phyloP scores from a whole-genome alignment of 352 stramenopile species.

The Ophiocytium majus region DNA sequence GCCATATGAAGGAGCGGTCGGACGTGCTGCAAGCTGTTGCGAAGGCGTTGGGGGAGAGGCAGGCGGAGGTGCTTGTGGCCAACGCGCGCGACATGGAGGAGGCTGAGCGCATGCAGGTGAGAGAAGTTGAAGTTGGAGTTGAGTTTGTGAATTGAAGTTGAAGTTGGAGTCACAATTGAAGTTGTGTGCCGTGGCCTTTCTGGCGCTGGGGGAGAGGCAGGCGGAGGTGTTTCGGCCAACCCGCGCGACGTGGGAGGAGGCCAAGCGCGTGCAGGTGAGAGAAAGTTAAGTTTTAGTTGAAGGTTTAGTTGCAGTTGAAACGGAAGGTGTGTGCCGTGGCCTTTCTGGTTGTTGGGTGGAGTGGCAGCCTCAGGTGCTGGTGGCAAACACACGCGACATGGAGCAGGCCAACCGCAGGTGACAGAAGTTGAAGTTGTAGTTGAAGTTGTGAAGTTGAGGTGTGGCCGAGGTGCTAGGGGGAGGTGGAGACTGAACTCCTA shows the following conservation, averaged over 20 bases:
- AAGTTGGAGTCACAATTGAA: too few species aligned
- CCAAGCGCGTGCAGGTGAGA: constrained; percentile 61
- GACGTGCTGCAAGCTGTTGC: constrained; percentile 81
- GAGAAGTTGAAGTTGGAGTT: too few species aligned
- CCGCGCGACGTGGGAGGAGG: constrained; percentile 78
- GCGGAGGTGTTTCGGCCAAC: constrained; percentile 84
- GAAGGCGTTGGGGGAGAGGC: constrained; percentile 72
- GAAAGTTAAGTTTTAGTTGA: not conserved
- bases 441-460: not conserved
- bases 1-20: not conserved
- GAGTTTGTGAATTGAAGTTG: too few species aligned
- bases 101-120: constrained; percentile 63
- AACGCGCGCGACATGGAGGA: constrained; percentile 84
- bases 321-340: not conserved
- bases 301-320: not conserved
- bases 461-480: too few species aligned
- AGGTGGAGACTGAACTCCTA: too few species aligned
- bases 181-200: too few species aligned
- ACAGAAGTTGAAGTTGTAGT: not conserved
- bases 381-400: constrained; percentile 85
- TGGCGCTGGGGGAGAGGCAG: constrained; percentile 73
- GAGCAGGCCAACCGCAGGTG: constrained; percentile 64
- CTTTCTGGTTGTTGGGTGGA: too few species aligned
- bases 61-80: constrained; percentile 76
- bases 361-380: too few species aligned